Percentiles rank a stretch among this genome's conserved stretches.
Evolutionary conservation across 179 eudicot genomes (phyloP).

Genomic region (Actinidia polygama): DNA sequence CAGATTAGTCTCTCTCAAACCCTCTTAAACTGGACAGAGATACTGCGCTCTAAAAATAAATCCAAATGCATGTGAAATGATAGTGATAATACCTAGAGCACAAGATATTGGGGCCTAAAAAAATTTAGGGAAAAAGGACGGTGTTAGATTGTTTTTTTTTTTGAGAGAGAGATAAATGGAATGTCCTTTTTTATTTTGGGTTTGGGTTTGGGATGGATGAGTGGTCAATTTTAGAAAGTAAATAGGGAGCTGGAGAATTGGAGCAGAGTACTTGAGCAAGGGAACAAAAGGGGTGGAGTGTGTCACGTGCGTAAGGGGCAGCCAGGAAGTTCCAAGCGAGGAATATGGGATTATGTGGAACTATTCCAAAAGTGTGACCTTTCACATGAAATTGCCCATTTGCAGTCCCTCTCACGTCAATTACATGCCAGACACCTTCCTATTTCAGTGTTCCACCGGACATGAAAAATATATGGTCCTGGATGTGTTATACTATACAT

Average conservation of each 20-base stretch:
- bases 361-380: conserved; percentile 14
- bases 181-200: neutral
- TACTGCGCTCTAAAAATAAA: too few species aligned
- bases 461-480: conserved; percentile 20
- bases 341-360: conserved; percentile 11
- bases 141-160: neutral
- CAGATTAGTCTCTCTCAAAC: too few species aligned
- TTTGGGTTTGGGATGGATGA: conserved; percentile 22
- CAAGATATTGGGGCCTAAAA: neutral
- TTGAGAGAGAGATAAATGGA: neutral
- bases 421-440: conserved; percentile 21
- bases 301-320: conserved; percentile 31
- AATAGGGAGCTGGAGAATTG: neutral
- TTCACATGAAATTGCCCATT: conserved; percentile 29
- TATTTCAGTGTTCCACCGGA: neutral
- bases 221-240: conserved; percentile 35
- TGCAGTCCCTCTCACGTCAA: conserved; percentile 25
- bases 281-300: conserved; percentile 11
- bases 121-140: too few species aligned
- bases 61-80: neutral
- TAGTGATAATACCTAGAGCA: neutral
- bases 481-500: conserved; percentile 17
- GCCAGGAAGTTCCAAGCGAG: conserved; percentile 11
- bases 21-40: too few species aligned
- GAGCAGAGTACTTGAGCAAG: conserved; percentile 18